Percentiles rank a stretch among this genome's conserved stretches.
Conservation (phyloP, 768 basidiomycete species). For the Strobilomyces dryophilus region DNA sequence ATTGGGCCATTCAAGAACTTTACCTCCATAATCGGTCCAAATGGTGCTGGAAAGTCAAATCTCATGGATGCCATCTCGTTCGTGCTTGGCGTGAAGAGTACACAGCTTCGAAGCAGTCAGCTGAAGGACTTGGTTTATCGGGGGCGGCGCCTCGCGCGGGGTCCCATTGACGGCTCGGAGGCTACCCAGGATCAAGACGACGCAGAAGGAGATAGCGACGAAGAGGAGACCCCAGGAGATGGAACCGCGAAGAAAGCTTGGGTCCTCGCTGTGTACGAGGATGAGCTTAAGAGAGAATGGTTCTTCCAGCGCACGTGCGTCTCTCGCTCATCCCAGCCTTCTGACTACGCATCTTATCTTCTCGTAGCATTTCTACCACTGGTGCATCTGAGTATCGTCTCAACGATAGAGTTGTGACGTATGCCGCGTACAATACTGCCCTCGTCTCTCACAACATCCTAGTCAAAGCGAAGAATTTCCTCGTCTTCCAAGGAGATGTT, state of each 20-base stretch:
- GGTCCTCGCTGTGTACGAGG: constrained; percentile 90
- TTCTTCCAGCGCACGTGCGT: constrained; percentile 89
- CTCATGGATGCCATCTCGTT: constrained; percentile 99
- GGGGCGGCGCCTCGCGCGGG: constrained; percentile 65
- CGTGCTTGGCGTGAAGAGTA: constrained; percentile 93
- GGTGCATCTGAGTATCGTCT: constrained; percentile 91
- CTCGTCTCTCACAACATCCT: constrained; percentile 90
- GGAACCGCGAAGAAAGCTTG: constrained; percentile 90
- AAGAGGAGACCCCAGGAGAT: constrained; percentile 56
- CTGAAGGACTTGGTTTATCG: constrained; percentile 96
- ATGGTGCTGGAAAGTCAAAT: constrained; percentile 98
- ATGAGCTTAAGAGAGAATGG: constrained; percentile 77
- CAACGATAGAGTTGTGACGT: constrained; percentile 77
- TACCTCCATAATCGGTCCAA: constrained; percentile 95
- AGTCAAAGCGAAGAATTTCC: constrained; percentile 98
- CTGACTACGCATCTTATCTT: background rate
- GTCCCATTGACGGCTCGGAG: constrained; percentile 40
- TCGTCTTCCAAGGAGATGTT: constrained; percentile 98
- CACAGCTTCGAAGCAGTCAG: constrained; percentile 88
- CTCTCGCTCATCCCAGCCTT: background rate
- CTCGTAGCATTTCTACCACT: constrained; percentile 72
- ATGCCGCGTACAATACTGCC: constrained; percentile 83
- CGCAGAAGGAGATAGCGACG: constrained; percentile 47
- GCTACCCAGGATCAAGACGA: constrained; percentile 42
- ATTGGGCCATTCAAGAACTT: constrained; percentile 93